Evolutionary conservation across 228 moss, liverwort and hornwort species (phyloP).

Genomic region (Sphagnum magellanicum): DNA sequence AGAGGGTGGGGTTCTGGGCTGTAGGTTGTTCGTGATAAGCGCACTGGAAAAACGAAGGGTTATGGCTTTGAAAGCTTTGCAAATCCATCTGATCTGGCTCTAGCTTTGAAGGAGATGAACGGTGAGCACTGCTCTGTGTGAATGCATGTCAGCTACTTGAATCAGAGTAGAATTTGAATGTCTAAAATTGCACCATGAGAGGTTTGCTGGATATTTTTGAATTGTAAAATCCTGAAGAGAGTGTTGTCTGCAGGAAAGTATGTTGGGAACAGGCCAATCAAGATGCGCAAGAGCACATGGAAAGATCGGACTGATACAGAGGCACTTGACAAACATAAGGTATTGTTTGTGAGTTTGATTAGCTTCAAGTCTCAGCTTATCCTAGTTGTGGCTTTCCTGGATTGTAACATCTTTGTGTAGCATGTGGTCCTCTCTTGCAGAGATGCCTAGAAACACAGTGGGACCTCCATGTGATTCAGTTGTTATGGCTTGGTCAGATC

Average conservation of each 20-base stretch:
- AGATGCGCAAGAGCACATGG: constrained; percentile 97
- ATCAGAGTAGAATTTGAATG: background rate
- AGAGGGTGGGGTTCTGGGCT: constrained; percentile 21
- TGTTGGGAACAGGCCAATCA: constrained; percentile 97
- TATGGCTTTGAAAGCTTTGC: constrained; percentile 96
- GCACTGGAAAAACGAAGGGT: constrained; percentile 91
- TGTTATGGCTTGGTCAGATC: background rate
- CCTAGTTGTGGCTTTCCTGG: background rate
- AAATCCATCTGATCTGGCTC: constrained; percentile 93
- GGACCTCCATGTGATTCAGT: background rate
- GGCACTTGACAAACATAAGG: constrained; percentile 53
- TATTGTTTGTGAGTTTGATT: constrained; percentile 1
- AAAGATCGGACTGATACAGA: constrained; percentile 79
- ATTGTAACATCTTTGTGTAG: background rate
- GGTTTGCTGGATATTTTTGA: no score
- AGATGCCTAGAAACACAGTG: background rate
- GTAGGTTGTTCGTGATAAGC: constrained; percentile 94
- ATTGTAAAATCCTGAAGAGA: background rate
- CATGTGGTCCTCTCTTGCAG: background rate
- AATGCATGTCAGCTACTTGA: background rate
- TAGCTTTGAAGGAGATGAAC: constrained; percentile 98
- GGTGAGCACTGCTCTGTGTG: constrained; percentile 33
- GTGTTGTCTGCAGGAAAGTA: constrained; percentile 66
- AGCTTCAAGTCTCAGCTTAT: background rate
- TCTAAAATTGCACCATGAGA: background rate